Base-by-base conservation (phyloP, 768 basidiomycete genomes). In the Cantharellus cinnabarinus region DNA sequence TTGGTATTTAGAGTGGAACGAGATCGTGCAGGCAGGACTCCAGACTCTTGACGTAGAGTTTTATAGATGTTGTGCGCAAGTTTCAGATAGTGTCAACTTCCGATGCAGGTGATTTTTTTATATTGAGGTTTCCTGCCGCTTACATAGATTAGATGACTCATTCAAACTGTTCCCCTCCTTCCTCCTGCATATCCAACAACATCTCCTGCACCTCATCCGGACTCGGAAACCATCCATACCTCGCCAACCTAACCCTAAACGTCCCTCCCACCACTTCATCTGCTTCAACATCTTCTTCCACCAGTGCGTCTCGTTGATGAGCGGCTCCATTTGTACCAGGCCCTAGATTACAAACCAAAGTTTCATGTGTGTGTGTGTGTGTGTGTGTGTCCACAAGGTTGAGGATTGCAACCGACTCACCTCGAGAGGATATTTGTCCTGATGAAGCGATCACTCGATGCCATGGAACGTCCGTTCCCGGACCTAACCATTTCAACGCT, bases 311-410 rank as follows among this genome's bases (percentile, higher is more conserved):
- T 15, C 79, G 73, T 66, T 95, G 90, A 0, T 79, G 72, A 51
- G 76, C 77, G 0, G 89, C 89, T 2, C 88, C 89, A 44, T 77
- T 72, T 2, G 90, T 90, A 2, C 81, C 84, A 2, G 89, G 87
- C 0, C 85, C 89, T 50, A 90, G 76, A 4, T 87, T 89, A 1
- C 88, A 88, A 15, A 73, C 71, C 34, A 10, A 10, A 29, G 10
- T 29, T 48, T 48, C 10, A 29, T 10, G 44, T 63, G 54, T 2
- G 15, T 40, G 15, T 10, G 44, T 63, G 54, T 2, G 15, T 40
- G 15, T 5, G 37, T 14, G 10, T 48, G 40, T 5, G 15, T 41
- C 5, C 15, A 57, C 50, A 2, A 10, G n/a, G n/a, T n/a, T 41
- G 5, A 41, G 20, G n/a, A 20, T 42, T 42, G n/a, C 5, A 40